These are phyloP conservation scores for Mortierella sp. DNA, from an alignment of 371 early-diverging fungal species.

Conservation along the genomic window DNA sequence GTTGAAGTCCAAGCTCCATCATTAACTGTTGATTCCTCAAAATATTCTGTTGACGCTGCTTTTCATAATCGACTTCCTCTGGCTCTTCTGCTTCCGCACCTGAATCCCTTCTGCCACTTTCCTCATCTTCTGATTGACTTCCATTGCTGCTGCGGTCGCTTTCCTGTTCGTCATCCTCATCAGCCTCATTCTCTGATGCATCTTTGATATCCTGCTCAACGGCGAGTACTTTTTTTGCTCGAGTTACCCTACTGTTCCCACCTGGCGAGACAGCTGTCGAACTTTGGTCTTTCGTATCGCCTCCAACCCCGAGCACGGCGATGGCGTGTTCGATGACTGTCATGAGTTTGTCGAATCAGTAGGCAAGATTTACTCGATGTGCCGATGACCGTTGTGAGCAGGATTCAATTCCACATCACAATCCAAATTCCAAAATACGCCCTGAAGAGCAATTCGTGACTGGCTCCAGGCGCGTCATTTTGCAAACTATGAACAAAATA, in stretches of 20 bases:
- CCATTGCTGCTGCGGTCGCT: neutral
- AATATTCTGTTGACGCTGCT: slow-evolving; percentile 45
- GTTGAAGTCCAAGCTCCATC: slow-evolving; percentile 41
- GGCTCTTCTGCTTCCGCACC: neutral
- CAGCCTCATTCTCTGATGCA: neutral
- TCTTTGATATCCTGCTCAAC: neutral
- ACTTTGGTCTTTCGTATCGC: neutral
- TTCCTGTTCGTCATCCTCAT: neutral
- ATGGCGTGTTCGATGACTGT: neutral
- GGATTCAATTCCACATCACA: neutral
- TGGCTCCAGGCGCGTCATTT: neutral
- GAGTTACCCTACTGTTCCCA: neutral
- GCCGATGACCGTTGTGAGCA: neutral
- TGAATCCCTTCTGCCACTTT: neutral
- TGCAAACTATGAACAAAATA: neutral
- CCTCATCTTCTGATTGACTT: neutral
- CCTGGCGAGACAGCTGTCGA: neutral
- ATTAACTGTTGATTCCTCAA: slow-evolving; percentile 41
- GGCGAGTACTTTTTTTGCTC: neutral
- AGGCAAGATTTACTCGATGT: neutral
- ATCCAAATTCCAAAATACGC: no score
- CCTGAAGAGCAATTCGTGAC: neutral
- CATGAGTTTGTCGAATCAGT: slow-evolving; percentile 4
- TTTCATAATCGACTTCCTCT: slow-evolving; percentile 40
- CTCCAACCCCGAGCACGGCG: neutral